Conservation (phyloP, 495 filamentous ascomycete species). For the Hapsidospora chrysogenum region DNA sequence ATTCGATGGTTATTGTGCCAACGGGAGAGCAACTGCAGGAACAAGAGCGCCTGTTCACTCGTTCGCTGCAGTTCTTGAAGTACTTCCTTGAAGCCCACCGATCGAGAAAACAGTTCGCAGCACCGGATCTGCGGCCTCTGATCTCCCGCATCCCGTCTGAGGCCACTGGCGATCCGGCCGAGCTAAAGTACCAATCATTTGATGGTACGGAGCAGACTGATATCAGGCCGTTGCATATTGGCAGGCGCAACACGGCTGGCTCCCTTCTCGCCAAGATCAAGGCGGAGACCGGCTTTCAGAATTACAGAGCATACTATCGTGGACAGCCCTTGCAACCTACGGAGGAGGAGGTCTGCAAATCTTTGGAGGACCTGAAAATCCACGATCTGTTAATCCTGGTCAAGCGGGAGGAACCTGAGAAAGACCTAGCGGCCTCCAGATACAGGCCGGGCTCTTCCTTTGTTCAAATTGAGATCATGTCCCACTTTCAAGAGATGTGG, state of each 20-base stretch:
- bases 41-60: conserved; percentile 45
- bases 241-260: conserved; percentile 49
- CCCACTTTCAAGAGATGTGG: conserved; percentile 77
- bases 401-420: conserved; percentile 18
- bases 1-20: conserved; percentile 30
- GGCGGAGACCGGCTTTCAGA: conserved; percentile 52
- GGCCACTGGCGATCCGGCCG: conserved; percentile 40
- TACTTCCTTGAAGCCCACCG: conserved; percentile 31
- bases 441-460: conserved; percentile 25
- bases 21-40: conserved; percentile 24
- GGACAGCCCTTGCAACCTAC: conserved; percentile 29
- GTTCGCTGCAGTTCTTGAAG: conserved; percentile 39
- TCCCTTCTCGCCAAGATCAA: conserved; percentile 47
- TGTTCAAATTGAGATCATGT: conserved; percentile 60
- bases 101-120: conserved; percentile 26
- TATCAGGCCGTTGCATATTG: conserved; percentile 42
- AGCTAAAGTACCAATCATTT: conserved; percentile 59
- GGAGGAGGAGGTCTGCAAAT: conserved; percentile 29
- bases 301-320: conserved; percentile 39
- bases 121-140: conserved; percentile 27
- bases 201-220: conserved; percentile 37
- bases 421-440: conserved; percentile 13
- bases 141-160: conserved; percentile 19
- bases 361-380: conserved; percentile 39
- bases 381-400: conserved; percentile 46